Percentiles rank a stretch among this genome's conserved stretches.
phyloP scores from a whole-genome alignment of 345 rosid genomes.

The Chamaenerion angustifolium region DNA sequence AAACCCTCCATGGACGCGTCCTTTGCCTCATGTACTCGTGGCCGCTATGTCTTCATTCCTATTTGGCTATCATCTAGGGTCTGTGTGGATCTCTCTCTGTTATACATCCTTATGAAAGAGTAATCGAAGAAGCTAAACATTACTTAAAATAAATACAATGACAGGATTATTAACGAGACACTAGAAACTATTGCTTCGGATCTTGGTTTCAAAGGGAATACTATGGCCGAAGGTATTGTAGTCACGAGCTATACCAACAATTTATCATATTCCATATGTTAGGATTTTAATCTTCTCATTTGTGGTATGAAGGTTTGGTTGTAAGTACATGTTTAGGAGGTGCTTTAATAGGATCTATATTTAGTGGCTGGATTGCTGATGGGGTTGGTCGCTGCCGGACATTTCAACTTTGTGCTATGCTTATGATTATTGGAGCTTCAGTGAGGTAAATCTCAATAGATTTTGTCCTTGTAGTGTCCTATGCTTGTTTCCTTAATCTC shows the following conservation, averaged over 20 bases:
- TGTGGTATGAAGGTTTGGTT: conserved; percentile 52
- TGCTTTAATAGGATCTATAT: conserved; percentile 70
- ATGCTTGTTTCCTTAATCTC: too few species aligned
- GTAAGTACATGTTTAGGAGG: conserved; percentile 94
- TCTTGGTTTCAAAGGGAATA: conserved; percentile 70
- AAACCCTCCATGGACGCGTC: conserved; percentile 70
- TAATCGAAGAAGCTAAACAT: background rate
- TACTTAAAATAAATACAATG: conserved; percentile 7
- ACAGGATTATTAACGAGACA: conserved; percentile 91
- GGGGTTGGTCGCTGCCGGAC: conserved; percentile 89
- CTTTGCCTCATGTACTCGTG: conserved; percentile 62
- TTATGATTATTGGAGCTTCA: conserved; percentile 77
- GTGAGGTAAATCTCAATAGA: conserved; percentile 41
- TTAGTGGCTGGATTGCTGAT: conserved; percentile 86
- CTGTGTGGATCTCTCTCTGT: conserved; percentile 7
- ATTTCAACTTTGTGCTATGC: conserved; percentile 78
- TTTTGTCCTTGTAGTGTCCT: background rate
- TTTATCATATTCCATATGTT: too few species aligned
- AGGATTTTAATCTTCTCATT: conserved; percentile 6
- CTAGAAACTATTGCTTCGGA: conserved; percentile 78
- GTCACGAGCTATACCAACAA: background rate
- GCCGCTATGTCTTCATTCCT: conserved; percentile 66
- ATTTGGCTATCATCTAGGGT: conserved; percentile 93
- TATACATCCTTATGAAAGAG: background rate
- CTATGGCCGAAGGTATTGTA: conserved; percentile 72